Conservation (phyloP, 768 basidiomycete species). For the Lentinula edodes region DNA sequence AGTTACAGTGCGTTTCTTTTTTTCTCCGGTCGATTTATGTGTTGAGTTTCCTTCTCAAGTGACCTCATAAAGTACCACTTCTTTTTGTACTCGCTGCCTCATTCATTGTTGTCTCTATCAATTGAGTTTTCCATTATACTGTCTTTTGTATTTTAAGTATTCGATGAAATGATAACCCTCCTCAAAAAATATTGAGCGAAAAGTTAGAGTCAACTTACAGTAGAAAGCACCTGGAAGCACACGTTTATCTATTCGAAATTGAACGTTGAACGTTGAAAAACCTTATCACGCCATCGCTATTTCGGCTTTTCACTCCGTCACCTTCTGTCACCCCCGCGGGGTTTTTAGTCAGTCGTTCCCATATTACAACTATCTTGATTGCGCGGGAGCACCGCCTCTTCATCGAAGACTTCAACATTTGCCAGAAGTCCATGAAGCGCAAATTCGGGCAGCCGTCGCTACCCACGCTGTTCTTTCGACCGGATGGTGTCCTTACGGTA, state of each 20-base stretch:
- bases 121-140: background rate
- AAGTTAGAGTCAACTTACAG: too few species aligned
- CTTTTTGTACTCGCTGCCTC: background rate
- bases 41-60: conserved; percentile 21
- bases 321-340: background rate
- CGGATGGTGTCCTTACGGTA: conserved; percentile 51
- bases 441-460: conserved; percentile 50
- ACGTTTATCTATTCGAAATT: background rate
- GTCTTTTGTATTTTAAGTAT: background rate
- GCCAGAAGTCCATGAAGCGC: conserved; percentile 35
- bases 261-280: conserved; percentile 13
- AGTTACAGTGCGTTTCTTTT: conserved; percentile 76
- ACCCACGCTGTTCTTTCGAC: conserved; percentile 51
- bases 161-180: background rate
- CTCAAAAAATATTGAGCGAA: background rate
- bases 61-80: conserved; percentile 38
- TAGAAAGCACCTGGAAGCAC: too few species aligned
- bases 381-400: background rate
- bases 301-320: conserved; percentile 4
- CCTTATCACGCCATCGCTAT: conserved; percentile 8
- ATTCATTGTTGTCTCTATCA: background rate
- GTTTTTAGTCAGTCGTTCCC: background rate
- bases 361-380: background rate
- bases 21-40: background rate
- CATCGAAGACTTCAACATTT: background rate